Evolutionary conservation across 2,329 filamentous ascomycete species (phyloP).

Genomic region (Hypoxylon rubiginosum): DNA sequence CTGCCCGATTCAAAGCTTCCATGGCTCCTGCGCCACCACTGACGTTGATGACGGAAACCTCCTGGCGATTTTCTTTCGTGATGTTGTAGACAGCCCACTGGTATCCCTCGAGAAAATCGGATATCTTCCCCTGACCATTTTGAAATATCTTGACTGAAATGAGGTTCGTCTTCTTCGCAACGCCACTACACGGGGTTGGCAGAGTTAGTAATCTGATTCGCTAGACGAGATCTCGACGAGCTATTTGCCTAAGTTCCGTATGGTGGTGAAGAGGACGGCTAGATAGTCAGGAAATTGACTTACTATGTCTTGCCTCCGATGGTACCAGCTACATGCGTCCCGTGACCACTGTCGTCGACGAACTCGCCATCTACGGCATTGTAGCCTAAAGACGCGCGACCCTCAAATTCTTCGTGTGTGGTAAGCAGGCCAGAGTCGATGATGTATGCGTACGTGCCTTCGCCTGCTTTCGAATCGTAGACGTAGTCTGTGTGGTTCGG

Average conservation of each 20-base stretch:
- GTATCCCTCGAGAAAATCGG: constrained; percentile 42
- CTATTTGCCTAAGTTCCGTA: background rate
- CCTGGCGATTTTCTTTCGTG: constrained; percentile 20
- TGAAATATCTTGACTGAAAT: constrained; percentile 40
- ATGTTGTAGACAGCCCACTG: constrained; percentile 35
- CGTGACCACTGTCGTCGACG: constrained; percentile 52
- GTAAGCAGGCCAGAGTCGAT: constrained; percentile 60
- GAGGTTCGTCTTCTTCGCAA: constrained; percentile 44
- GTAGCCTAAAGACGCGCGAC: constrained; percentile 33
- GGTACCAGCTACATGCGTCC: constrained; percentile 52
- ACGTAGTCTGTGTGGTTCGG: constrained; percentile 40
- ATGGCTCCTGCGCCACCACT: constrained; percentile 26
- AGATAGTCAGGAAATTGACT: constrained; percentile 3
- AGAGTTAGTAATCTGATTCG: constrained; percentile 11
- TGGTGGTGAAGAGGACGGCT: background rate
- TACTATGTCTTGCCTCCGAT: constrained; percentile 39
- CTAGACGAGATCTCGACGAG: background rate
- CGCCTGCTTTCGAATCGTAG: constrained; percentile 44
- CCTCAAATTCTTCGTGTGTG: constrained; percentile 49
- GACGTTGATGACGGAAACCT: constrained; percentile 31
- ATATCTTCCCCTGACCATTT: constrained; percentile 40
- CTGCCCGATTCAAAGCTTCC: constrained; percentile 59
- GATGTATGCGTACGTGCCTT: constrained; percentile 55
- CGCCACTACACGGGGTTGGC: constrained; percentile 28
- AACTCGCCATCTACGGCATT: constrained; percentile 28